These are phyloP conservation scores for Aspergillus latus DNA, from an alignment of 2,329 filamentous ascomycete species.

Conservation along the genomic window DNA sequence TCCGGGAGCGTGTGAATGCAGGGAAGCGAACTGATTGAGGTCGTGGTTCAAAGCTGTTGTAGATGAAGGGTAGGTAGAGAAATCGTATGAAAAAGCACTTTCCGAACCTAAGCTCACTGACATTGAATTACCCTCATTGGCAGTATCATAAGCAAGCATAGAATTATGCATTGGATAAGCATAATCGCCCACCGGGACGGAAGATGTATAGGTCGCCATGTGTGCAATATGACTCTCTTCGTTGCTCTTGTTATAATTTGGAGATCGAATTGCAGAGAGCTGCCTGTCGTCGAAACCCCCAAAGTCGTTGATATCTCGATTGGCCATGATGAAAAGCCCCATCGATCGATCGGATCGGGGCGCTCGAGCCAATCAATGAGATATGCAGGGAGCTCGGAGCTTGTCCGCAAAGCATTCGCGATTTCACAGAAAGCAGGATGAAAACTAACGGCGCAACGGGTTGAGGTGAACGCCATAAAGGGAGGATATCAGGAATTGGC, in stretches of 20 bases:
- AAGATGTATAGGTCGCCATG: conserved; percentile 16
- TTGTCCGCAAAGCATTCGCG: background rate
- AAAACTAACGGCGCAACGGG: background rate
- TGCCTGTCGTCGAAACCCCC: conserved; percentile 20
- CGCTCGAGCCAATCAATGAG: conserved; percentile 17
- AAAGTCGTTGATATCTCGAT: conserved; percentile 19
- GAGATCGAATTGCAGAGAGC: conserved; percentile 12
- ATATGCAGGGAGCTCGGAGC: background rate
- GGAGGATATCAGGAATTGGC: background rate
- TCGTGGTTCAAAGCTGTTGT: conserved; percentile 19
- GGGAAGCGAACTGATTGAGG: conserved; percentile 8
- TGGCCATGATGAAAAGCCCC: conserved; percentile 13
- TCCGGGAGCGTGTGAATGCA: conserved; percentile 15
- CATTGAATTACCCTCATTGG: conserved; percentile 18
- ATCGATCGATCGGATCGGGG: conserved; percentile 22
- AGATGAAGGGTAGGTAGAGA: conserved; percentile 24
- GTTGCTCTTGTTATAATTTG: conserved; percentile 5
- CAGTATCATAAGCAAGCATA: conserved; percentile 31
- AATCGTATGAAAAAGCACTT: conserved; percentile 25
- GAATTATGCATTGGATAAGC: conserved; percentile 21
- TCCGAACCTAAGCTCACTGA: conserved; percentile 24
- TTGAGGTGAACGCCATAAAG: background rate
- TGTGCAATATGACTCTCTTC: conserved; percentile 15
- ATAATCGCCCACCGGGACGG: conserved; percentile 16
- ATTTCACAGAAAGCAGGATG: background rate